These are phyloP conservation scores for Colletotrichum destructivum DNA, from an alignment of 2,329 filamentous ascomycete species.

Conservation along the genomic window DNA sequence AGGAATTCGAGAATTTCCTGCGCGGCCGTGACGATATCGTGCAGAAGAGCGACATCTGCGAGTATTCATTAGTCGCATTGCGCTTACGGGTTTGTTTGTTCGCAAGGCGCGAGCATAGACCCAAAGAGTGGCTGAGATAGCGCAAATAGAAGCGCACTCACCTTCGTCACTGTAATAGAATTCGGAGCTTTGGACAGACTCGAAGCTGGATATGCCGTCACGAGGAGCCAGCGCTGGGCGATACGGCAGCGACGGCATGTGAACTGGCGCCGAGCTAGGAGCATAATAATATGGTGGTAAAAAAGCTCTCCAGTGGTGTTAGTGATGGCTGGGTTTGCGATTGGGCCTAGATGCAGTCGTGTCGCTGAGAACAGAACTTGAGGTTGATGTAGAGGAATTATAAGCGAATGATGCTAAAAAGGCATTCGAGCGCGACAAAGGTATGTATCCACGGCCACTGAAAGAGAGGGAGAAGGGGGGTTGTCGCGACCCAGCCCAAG, in stretches of 20 bases:
- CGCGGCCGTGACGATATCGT: slow-evolving; percentile 81
- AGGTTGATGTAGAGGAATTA: neutral
- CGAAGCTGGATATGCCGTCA: slow-evolving; percentile 52
- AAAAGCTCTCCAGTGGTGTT: neutral
- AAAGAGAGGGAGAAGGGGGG: neutral
- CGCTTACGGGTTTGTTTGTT: neutral
- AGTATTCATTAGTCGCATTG: slow-evolving; percentile 14
- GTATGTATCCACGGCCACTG: neutral
- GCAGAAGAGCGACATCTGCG: slow-evolving; percentile 83
- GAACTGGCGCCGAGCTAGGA: slow-evolving; percentile 48
- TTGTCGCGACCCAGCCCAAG: neutral
- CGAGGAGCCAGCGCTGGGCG: slow-evolving; percentile 54
- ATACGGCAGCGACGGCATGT: slow-evolving; percentile 52
- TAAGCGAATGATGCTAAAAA: slow-evolving; percentile 20
- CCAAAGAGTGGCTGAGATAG: neutral
- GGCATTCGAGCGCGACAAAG: slow-evolving; percentile 23
- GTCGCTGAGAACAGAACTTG: neutral
- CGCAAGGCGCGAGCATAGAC: neutral
- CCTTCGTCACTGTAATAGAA: slow-evolving; percentile 75
- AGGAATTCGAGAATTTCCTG: slow-evolving; percentile 73
- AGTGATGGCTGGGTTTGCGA: neutral
- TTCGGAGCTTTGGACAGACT: slow-evolving; percentile 49
- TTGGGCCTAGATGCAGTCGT: neutral
- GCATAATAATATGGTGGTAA: slow-evolving; percentile 51
- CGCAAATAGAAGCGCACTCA: slow-evolving; percentile 49